Conservation (phyloP, 257 asterid genomes). For the Hygrophila difformis region DNA sequence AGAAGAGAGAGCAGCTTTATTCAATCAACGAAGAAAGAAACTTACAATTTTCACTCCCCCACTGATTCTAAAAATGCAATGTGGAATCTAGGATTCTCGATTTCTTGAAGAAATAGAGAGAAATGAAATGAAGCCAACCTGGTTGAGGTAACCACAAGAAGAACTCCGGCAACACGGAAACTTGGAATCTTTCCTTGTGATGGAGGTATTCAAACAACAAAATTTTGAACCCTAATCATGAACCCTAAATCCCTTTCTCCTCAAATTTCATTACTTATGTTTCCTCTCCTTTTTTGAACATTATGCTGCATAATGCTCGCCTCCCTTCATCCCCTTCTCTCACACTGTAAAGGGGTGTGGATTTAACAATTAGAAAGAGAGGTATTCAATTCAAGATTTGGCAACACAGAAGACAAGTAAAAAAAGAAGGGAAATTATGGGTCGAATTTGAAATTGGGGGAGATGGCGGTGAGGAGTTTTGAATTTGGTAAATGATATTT, state of each 20-base stretch:
- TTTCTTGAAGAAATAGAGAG: slow-evolving; percentile 11
- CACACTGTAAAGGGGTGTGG: too few species aligned
- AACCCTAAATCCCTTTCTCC: background rate
- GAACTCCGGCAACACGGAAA: slow-evolving; percentile 39
- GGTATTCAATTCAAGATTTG: too few species aligned
- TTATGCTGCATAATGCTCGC: background rate
- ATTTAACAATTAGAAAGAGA: too few species aligned
- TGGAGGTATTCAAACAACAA: slow-evolving; percentile 3
- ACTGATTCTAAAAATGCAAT: too few species aligned
- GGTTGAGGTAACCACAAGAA: slow-evolving; percentile 53
- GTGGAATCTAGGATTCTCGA: background rate
- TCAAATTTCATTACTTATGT: slow-evolving; percentile 3
- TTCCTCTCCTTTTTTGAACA: background rate
- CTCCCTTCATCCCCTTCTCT: background rate
- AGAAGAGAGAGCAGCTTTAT: slow-evolving; percentile 3
- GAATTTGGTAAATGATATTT: too few species aligned
- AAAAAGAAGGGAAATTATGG: too few species aligned
- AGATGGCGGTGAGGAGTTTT: too few species aligned
- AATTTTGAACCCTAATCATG: background rate
- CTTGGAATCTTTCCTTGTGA: slow-evolving; percentile 1
- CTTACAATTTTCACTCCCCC: background rate
- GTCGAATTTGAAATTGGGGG: too few species aligned
- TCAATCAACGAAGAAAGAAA: background rate
- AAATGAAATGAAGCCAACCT: slow-evolving; percentile 31
- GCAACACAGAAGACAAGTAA: too few species aligned